Conservation (phyloP, 2,329 filamentous ascomycete species). For the Pyrenophora graminea region DNA sequence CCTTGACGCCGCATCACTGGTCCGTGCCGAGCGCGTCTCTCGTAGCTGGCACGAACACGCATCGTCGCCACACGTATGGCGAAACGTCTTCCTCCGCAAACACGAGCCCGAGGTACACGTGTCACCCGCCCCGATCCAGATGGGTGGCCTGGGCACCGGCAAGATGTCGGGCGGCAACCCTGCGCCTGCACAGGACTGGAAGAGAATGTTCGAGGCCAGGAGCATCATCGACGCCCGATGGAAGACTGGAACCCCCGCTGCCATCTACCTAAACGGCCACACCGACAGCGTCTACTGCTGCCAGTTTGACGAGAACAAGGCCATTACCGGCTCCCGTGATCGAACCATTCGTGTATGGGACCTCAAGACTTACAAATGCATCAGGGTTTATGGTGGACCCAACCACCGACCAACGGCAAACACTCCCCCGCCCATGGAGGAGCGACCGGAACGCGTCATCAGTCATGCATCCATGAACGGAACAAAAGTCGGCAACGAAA, state of each 20-base stretch:
- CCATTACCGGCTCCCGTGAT: conserved; percentile 94
- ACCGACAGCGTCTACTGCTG: conserved; percentile 96
- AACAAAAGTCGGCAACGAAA: conserved; percentile 51
- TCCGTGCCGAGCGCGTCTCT: conserved; percentile 61
- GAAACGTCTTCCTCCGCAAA: conserved; percentile 61
- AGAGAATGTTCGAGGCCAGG: conserved; percentile 78
- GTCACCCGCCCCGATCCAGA: conserved; percentile 52
- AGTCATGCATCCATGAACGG: conserved; percentile 54
- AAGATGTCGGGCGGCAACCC: conserved; percentile 55
- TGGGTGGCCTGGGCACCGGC: conserved; percentile 60
- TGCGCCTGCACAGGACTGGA: conserved; percentile 71
- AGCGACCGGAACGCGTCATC: conserved; percentile 51
- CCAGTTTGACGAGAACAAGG: conserved; percentile 97
- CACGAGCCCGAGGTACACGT: conserved; percentile 55
- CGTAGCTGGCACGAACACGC: conserved; percentile 60
- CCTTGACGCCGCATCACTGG: conserved; percentile 62
- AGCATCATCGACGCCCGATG: conserved; percentile 77
- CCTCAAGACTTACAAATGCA: conserved; percentile 83
- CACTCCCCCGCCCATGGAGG: conserved; percentile 50
- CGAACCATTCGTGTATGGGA: conserved; percentile 97
- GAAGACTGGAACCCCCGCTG: conserved; percentile 75
- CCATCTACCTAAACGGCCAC: conserved; percentile 90
- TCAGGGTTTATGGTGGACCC: conserved; percentile 80
- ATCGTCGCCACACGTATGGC: conserved; percentile 64
- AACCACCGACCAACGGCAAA: conserved; percentile 60